Evolutionary conservation across 2,329 filamentous ascomycete genomes (phyloP), one percentile per base, ranked within the genome.

Genomic region (Hypoxylon sp.): DNA sequence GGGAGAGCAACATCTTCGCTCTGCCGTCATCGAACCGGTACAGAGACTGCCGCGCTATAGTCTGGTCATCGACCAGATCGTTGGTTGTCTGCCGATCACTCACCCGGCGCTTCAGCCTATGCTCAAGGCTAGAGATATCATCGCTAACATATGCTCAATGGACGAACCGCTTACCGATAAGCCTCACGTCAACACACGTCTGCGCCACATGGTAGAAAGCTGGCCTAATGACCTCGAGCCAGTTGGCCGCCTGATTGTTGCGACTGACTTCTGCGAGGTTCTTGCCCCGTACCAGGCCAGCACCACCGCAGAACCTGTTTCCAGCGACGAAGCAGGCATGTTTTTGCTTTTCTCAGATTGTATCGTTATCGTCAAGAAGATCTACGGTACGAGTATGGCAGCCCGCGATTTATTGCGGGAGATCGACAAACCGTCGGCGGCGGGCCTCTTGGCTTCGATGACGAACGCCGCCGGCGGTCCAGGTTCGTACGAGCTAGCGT

Each of bases 91-190:
- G 15, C 93, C 94, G 3, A 85, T 93, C 47, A 87, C 90, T 7
- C 93, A 98, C 72, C 91, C 92, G 2, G 93, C 93, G 0, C 81
- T 97, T 49, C 88, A 90, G 65, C 82, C 84, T 2, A 88, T 99
- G 76, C 83, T 97, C 37, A 93, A 92, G 71, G 93, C 95, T 0
- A 85, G 94, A 64, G 95, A 98, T 72, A 90, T 97, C 49, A 92
- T 99, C 65, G 92, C 93, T 17, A 95, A 96, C 50, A 99, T 99
- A 38, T 99, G 95, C 75, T 96, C 94, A 13, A 88, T 97, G 77
- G 94, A 97, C 68, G 90, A 77, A 71, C 90, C 69, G 69, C 80
- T 74, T 67, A 84, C 79, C 2, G 89, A 91, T 69, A 90, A 92
- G 65, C 87, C 88, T 8, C 89, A 91, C 65, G 81, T 91, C 40